Evolutionary conservation across 768 basidiomycete genomes (phyloP).

Genomic region (Rhodotorula babjevae): DNA sequence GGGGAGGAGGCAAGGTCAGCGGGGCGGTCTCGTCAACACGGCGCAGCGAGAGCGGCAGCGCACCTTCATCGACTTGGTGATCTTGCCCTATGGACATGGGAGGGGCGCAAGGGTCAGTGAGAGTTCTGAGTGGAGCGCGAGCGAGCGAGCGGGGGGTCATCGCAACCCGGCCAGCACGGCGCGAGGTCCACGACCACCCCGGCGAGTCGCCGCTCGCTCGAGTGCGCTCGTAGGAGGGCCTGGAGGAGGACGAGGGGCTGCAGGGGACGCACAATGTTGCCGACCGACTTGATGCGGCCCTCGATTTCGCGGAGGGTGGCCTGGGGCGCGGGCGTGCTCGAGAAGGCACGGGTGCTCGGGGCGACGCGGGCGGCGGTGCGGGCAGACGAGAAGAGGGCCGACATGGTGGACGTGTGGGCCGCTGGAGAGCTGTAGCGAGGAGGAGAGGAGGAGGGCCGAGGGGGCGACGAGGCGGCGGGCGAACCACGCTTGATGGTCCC

Average conservation of each 20-base stretch:
- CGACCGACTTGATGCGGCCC: conserved; percentile 83
- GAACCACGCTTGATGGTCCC: too few species aligned
- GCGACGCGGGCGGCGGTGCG: conserved; percentile 47
- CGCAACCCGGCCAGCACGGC: too few species aligned
- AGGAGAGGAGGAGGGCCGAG: not conserved
- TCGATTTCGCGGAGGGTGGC: conserved; percentile 98
- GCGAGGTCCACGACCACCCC: too few species aligned
- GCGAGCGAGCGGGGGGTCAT: not conserved
- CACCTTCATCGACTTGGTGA: conserved; percentile 73
- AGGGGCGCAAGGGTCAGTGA: not conserved
- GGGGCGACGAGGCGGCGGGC: too few species aligned
- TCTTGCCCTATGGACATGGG: conserved; percentile 72
- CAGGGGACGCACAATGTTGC: conserved; percentile 53
- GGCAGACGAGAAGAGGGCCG: conserved; percentile 57
- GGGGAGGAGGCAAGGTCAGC: not conserved
- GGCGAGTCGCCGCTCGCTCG: too few species aligned
- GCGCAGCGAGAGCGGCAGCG: not conserved
- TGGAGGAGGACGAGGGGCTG: not conserved
- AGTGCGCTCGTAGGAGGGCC: too few species aligned
- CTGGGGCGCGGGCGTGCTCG: conserved; percentile 40
- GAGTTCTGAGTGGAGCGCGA: not conserved
- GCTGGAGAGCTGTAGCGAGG: too few species aligned
- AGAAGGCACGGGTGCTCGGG: conserved; percentile 31
- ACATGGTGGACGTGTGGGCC: not conserved
- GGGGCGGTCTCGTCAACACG: not conserved